Evolutionary conservation across 257 asterid species (phyloP), one percentile per base, ranked within the genome.

Genomic region (Solanum rostratum): DNA sequence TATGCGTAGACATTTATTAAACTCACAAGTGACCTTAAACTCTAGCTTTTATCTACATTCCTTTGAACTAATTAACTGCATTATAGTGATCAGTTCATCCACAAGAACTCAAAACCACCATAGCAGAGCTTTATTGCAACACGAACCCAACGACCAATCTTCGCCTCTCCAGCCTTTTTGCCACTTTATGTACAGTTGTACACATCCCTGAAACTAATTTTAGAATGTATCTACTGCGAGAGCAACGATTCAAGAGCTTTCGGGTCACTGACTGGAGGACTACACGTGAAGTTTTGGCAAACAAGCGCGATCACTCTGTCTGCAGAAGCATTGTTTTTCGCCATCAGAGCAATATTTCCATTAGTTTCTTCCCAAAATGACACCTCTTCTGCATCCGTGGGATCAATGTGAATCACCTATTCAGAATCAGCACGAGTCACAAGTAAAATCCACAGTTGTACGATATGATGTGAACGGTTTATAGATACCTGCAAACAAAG

Each of bases 361-460:
- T 93, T 95, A 14, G 86, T 88, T 37, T 86, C 88, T 86, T 91
- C 96, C 99, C 99, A 96, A 79, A 96, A 95, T 81, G 83, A 84
- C 18, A 91, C 87, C 84, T 96, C 99, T 63, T 91, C 97, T 0
- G 16, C 89, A 43, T 93, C 91, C 0, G 52, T 68, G 11, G 98
- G 97, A 84, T 95, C 95, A 24, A 96, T 90, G 88, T 95, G 99
- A 57, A 96, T 91, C 84, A 96, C 98, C 99, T 96, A 93, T 68
- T 30, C 2, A 24, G 76, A 84, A 37, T 45, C 27, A 41, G 54
- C 14, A 22, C 29, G 5, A 10, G 59, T 65, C 52, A 66, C 24
- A 37, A 7, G 49, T 10, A 18, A 76, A 76, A 15, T 27, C n/a
- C 82, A 76, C 19, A 12, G 29, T 0, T 15, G 41, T 27, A 76